Evolutionary conservation across 257 asterid species (phyloP).

Genomic region (Lithospermum erythrorhizon): DNA sequence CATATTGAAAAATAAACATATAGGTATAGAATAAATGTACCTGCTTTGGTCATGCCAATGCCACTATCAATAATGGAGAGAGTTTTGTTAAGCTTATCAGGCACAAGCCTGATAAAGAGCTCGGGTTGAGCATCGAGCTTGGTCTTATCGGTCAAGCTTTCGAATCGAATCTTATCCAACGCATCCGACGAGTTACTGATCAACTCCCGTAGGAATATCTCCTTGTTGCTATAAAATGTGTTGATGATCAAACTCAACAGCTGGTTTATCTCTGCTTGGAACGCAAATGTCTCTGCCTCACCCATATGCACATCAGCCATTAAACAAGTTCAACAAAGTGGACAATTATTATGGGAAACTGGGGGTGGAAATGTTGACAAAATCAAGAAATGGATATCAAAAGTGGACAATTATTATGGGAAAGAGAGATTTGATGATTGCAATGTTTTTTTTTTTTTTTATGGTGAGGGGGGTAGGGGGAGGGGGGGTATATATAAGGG

Average conservation of each 20-base stretch:
- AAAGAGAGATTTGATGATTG: too few species aligned
- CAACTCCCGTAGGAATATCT: slow-evolving; percentile 34
- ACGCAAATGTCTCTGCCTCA: slow-evolving; percentile 26
- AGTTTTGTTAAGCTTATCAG: slow-evolving; percentile 40
- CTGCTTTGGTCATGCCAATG: slow-evolving; percentile 41
- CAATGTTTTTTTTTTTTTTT: too few species aligned
- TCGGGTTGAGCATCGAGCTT: slow-evolving; percentile 39
- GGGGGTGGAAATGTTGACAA: too few species aligned
- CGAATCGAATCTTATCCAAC: background rate
- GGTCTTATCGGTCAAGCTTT: slow-evolving; percentile 35
- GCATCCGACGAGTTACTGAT: slow-evolving; percentile 34
- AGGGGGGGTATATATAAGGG: too few species aligned
- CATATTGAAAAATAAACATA: too few species aligned
- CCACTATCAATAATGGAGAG: slow-evolving; percentile 37
- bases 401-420: too few species aligned
- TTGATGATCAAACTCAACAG: slow-evolving; percentile 29
- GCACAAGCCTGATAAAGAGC: slow-evolving; percentile 32
- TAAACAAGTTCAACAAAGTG: background rate
- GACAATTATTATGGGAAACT: too few species aligned
- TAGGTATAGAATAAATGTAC: too few species aligned
- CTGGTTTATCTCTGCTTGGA: slow-evolving; percentile 39
- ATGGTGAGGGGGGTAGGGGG: too few species aligned
- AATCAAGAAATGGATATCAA: too few species aligned
- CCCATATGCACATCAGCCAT: slow-evolving; percentile 33
- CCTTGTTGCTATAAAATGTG: slow-evolving; percentile 41